Conservation (phyloP, 371 early-diverging fungal species). For the Phascolomyces articulosus region DNA sequence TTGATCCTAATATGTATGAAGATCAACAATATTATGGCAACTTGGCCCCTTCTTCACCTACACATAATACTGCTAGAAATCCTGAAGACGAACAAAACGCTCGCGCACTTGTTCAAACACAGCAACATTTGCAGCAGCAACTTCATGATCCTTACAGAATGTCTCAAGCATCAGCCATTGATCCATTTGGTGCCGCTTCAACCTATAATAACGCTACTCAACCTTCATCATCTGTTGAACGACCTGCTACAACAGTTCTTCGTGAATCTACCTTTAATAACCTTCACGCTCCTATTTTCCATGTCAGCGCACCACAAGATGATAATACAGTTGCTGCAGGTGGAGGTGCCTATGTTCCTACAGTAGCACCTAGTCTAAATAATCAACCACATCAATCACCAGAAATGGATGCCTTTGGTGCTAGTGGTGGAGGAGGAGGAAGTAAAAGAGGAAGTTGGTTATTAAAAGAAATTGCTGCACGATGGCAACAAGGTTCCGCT, state of each 20-base stretch:
- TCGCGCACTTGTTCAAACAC: neutral
- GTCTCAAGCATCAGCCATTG: conserved; percentile 12
- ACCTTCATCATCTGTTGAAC: conserved; percentile 2
- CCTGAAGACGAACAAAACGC: neutral
- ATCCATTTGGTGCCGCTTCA: conserved; percentile 8
- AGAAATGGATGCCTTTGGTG: neutral
- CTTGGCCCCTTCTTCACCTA: conserved; percentile 2
- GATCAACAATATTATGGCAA: conserved; percentile 13
- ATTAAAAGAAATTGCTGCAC: conserved; percentile 19
- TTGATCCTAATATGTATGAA: conserved; percentile 3
- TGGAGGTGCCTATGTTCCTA: conserved; percentile 1
- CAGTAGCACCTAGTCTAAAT: neutral
- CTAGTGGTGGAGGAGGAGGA: neutral
- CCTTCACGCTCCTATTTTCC: conserved; percentile 15
- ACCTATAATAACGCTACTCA: neutral
- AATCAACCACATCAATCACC: neutral
- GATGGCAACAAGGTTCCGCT: conserved; percentile 17
- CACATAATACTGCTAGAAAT: neutral
- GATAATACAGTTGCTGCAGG: conserved; percentile 2
- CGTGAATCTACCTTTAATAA: conserved; percentile 16
- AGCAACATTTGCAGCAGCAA: neutral
- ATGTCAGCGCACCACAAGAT: conserved; percentile 6
- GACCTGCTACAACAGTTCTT: conserved; percentile 9
- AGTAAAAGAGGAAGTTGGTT: conserved; percentile 14
- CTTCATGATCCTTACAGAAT: conserved; percentile 1